Evolutionary conservation across 2,329 filamentous ascomycete genomes (phyloP).

Genomic region (Botrytis fragariae): DNA sequence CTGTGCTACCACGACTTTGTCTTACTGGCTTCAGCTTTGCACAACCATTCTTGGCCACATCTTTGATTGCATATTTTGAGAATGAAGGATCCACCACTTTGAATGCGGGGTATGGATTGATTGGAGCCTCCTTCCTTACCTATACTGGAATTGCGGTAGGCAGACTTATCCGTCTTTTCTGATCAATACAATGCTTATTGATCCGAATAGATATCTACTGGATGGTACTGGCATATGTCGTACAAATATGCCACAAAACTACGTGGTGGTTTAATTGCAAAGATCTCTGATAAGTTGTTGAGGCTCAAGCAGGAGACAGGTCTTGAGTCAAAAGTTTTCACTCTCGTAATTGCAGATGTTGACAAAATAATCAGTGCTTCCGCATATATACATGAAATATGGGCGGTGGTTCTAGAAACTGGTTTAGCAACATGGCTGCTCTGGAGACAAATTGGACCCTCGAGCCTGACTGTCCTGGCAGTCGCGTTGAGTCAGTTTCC

Average conservation of each 20-base stretch:
- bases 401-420: slow-evolving; percentile 33
- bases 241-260: neutral
- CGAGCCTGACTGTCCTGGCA: slow-evolving; percentile 25
- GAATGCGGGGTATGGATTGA: neutral
- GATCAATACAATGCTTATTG: neutral
- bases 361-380: slow-evolving; percentile 34
- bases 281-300: neutral
- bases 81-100: neutral
- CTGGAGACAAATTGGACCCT: slow-evolving; percentile 33
- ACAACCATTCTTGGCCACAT: slow-evolving; percentile 24
- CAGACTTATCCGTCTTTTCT: neutral
- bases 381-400: slow-evolving; percentile 32
- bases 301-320: neutral
- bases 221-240: neutral
- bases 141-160: neutral
- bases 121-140: neutral
- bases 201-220: neutral
- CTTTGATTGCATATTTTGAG: neutral
- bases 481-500: slow-evolving; percentile 12
- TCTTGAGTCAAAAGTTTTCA: slow-evolving; percentile 32
- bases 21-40: slow-evolving; percentile 23
- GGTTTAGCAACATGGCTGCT: slow-evolving; percentile 36
- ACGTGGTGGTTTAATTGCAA: neutral
- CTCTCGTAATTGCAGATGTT: slow-evolving; percentile 35
- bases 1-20: slow-evolving; percentile 21